phyloP scores from a whole-genome alignment of 1,139 yeast genomes.

The Debaryomycetaceae sp. region DNA sequence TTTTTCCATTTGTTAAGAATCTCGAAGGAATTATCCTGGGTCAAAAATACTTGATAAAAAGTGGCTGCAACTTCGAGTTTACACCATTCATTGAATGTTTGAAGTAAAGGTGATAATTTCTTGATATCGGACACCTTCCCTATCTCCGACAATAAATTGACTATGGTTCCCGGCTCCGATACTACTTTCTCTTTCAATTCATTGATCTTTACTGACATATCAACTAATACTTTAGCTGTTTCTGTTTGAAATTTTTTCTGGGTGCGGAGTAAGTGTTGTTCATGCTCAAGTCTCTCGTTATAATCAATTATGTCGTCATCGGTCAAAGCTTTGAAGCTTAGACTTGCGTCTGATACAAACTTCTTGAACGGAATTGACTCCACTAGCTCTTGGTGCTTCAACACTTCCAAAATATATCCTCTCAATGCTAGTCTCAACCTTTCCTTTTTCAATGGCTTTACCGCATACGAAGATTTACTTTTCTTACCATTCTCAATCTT shows the following conservation, averaged over 20 bases:
- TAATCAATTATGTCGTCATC: conserved; percentile 53
- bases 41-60: conserved; percentile 71
- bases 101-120: conserved; percentile 65
- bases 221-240: conserved; percentile 43
- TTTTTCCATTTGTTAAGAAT: conserved; percentile 64
- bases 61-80: conserved; percentile 82
- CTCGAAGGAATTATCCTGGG: conserved; percentile 77
- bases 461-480: not conserved
- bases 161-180: conserved; percentile 46
- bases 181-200: conserved; percentile 53
- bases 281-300: conserved; percentile 55
- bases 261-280: conserved; percentile 56
- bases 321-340: conserved; percentile 25
- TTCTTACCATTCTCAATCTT: not conserved
- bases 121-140: conserved; percentile 51
- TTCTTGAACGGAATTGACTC: conserved; percentile 47
- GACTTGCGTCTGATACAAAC: conserved; percentile 46
- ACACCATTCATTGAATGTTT: conserved; percentile 75
- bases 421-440: conserved; percentile 72
- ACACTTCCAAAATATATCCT: conserved; percentile 59
- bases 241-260: conserved; percentile 73
- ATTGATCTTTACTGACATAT: conserved; percentile 50
- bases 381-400: conserved; percentile 53
- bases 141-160: conserved; percentile 59
- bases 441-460: conserved; percentile 32